Percentiles rank a stretch among this genome's conserved stretches.
These are phyloP conservation scores for Lycium barbarum DNA, from an alignment of 257 asterid species.

Conservation along the genomic window DNA sequence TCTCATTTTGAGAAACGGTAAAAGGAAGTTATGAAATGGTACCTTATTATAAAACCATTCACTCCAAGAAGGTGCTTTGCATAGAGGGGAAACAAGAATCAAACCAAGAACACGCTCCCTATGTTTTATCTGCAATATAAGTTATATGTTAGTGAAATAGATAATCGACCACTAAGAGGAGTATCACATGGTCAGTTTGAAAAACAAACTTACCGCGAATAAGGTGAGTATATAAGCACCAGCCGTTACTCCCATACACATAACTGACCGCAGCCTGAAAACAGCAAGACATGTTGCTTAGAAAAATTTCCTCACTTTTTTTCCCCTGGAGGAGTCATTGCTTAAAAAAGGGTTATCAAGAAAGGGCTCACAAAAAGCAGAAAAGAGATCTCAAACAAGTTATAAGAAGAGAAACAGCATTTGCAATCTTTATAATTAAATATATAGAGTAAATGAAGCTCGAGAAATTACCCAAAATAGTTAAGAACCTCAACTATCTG, in stretches of 20 bases:
- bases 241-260: conserved; percentile 95
- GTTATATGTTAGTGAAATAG: conserved; percentile 13
- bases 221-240: conserved; percentile 90
- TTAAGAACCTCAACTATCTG: conserved; percentile 89
- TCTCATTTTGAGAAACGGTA: neutral
- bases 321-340: neutral
- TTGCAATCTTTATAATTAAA: neutral
- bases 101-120: conserved; percentile 89
- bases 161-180: conserved; percentile 5
- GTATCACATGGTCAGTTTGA: neutral
- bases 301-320: neutral
- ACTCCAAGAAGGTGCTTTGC: conserved; percentile 90
- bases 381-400: neutral
- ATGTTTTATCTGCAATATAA: conserved; percentile 65
- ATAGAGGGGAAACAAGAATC: conserved; percentile 88
- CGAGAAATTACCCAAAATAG: conserved; percentile 67
- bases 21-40: conserved; percentile 10
- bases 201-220: conserved; percentile 69
- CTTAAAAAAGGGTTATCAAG: conserved; percentile 30
- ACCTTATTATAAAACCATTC: conserved; percentile 96
- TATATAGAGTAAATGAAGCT: neutral
- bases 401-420: neutral
- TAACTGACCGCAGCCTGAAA: conserved; percentile 87
- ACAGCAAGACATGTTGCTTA: conserved; percentile 32
- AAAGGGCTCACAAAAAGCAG: neutral